These are phyloP conservation scores for Asclepias syriaca DNA, from an alignment of 257 asterid genomes.

Conservation along the genomic window DNA sequence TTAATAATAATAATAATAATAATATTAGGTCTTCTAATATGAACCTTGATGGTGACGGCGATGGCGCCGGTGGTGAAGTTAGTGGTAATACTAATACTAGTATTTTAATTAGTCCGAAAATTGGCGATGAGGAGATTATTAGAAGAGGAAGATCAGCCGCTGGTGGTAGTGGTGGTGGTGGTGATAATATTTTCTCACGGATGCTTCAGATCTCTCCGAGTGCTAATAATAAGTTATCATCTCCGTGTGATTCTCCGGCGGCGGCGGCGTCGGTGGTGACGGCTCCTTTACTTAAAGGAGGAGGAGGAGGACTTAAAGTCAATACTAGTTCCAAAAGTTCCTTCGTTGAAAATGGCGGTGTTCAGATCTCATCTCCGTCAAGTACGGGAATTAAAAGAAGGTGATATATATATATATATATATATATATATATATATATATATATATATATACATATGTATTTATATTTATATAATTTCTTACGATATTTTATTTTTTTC, in stretches of 20 bases:
- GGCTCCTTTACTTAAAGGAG: conserved; percentile 15
- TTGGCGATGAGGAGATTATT: conserved; percentile 31
- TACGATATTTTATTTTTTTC: no score
- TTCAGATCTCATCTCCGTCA: conserved; percentile 95
- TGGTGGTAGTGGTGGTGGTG: neutral
- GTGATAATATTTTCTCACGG: conserved; percentile 52
- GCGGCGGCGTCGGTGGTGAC: conserved; percentile 21
- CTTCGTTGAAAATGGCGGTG: conserved; percentile 38
- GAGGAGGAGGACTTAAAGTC: conserved; percentile 8
- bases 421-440: no score
- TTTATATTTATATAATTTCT: neutral
- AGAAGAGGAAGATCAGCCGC: conserved; percentile 19
- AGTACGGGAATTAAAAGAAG: conserved; percentile 91
- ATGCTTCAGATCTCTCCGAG: conserved; percentile 76
- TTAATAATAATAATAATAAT: neutral
- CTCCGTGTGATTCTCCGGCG: conserved; percentile 28
- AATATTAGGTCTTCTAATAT: neutral
- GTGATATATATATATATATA: no score
- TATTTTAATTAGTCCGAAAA: conserved; percentile 3
- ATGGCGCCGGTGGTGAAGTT: no score
- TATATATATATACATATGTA: no score
- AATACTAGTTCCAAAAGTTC: conserved; percentile 36
- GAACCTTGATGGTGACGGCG: neutral
- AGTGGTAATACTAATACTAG: neutral
- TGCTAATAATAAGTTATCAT: conserved; percentile 10